phyloP scores from a whole-genome alignment of 768 basidiomycete species.

The Tylopilus subfusipes region DNA sequence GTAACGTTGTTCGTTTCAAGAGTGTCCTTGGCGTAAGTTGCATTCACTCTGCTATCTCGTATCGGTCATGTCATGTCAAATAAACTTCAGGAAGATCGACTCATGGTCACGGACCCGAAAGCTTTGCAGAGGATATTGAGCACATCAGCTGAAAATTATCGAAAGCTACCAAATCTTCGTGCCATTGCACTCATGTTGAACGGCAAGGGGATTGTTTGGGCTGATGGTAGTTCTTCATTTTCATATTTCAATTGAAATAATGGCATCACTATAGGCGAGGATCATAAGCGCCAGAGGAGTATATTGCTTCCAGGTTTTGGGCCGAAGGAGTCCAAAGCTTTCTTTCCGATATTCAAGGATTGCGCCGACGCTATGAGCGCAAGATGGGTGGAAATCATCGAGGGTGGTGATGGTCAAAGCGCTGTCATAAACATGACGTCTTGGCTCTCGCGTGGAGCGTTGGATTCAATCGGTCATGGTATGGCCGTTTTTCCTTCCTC shows the following conservation, averaged over 20 bases:
- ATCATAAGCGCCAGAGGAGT: constrained; percentile 50
- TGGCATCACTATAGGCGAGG: constrained; percentile 27
- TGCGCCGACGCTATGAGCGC: constrained; percentile 21
- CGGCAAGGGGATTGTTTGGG: constrained; percentile 38
- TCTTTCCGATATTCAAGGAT: constrained; percentile 46
- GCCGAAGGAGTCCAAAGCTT: constrained; percentile 44
- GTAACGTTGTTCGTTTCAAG: constrained; percentile 21
- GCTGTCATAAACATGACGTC: constrained; percentile 16
- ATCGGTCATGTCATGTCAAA: neutral
- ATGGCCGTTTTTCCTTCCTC: neutral
- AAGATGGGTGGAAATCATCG: constrained; percentile 20
- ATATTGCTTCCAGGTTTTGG: constrained; percentile 57
- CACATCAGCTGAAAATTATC: constrained; percentile 41
- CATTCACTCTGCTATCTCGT: neutral
- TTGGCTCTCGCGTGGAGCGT: constrained; percentile 39
- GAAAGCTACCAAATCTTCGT: constrained; percentile 30
- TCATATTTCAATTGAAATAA: constrained; percentile 9
- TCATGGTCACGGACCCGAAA: constrained; percentile 45
- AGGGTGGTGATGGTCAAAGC: neutral
- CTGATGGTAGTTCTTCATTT: constrained; percentile 31
- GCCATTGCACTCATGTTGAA: constrained; percentile 3
- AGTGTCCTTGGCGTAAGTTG: constrained; percentile 22
- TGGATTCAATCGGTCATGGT: constrained; percentile 51
- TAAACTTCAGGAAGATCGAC: constrained; percentile 38
- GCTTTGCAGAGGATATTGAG: constrained; percentile 39